Evolutionary conservation across 1,284 basidiomycete genomes (phyloP).

Genomic region (Irpex sp.): DNA sequence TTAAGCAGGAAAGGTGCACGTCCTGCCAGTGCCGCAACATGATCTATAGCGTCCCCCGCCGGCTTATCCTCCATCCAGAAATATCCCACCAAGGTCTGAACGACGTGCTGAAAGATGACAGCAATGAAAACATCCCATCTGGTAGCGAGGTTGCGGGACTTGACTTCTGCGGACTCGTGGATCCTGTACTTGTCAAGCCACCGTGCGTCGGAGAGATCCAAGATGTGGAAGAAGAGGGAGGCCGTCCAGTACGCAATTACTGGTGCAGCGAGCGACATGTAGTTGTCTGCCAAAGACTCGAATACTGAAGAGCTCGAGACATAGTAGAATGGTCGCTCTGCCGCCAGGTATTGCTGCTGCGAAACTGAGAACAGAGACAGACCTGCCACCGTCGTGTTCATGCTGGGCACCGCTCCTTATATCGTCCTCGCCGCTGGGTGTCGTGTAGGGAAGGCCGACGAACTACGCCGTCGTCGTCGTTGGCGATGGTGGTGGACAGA

Average conservation of each 20-base stretch:
- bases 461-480: background rate
- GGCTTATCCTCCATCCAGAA: constrained; percentile 61
- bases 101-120: constrained; percentile 78
- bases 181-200: constrained; percentile 85
- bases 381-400: constrained; percentile 18
- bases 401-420: constrained; percentile 5
- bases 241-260: constrained; percentile 85
- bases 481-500: background rate
- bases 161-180: constrained; percentile 83
- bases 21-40: constrained; percentile 39
- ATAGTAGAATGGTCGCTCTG: constrained; percentile 23
- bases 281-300: constrained; percentile 49
- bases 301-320: constrained; percentile 15
- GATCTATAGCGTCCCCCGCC: constrained; percentile 40
- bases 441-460: background rate
- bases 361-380: constrained; percentile 15
- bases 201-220: constrained; percentile 73
- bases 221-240: constrained; percentile 75
- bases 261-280: constrained; percentile 72
- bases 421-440: background rate
- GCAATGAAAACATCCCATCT: constrained; percentile 68
- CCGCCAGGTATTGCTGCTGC: constrained; percentile 22
- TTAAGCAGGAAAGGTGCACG: constrained; percentile 38
- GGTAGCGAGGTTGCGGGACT: constrained; percentile 72
- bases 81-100: constrained; percentile 79